Evolutionary conservation across 2,329 filamentous ascomycete genomes (phyloP).

Genomic region (Aspergillus tamarii): DNA sequence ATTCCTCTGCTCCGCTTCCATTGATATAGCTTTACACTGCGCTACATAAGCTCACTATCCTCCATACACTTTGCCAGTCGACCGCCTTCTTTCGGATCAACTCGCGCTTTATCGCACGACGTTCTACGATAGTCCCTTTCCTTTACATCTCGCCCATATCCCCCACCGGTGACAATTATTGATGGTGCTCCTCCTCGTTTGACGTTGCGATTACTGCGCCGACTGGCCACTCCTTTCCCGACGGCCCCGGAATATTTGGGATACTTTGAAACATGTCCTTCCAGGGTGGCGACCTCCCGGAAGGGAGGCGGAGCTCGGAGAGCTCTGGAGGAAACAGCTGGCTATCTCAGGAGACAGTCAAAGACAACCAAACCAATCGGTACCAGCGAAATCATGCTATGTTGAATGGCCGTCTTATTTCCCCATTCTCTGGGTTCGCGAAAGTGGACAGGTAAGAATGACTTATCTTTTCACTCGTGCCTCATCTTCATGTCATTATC

Average conservation of each 20-base stretch:
- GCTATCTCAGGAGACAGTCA: constrained; percentile 45
- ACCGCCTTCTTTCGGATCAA: background rate
- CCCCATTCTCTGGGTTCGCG: constrained; percentile 28
- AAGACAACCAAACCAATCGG: constrained; percentile 28
- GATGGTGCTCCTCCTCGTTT: constrained; percentile 23
- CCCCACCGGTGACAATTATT: constrained; percentile 17
- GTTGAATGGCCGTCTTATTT: constrained; percentile 31
- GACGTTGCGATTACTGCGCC: constrained; percentile 13
- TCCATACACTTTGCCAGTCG: background rate
- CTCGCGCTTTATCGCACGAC: constrained; percentile 5
- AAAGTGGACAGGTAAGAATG: constrained; percentile 38
- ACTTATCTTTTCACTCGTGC: background rate
- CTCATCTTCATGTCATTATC: background rate
- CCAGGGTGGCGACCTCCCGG: constrained; percentile 35
- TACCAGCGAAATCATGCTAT: constrained; percentile 25
- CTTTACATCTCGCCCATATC: background rate
- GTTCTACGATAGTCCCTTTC: background rate
- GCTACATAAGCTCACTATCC: background rate
- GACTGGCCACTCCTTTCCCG: constrained; percentile 27
- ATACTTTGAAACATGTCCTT: constrained; percentile 35
- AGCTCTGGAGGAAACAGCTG: constrained; percentile 44
- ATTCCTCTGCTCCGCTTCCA: background rate
- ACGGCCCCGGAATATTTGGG: constrained; percentile 21
- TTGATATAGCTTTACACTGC: constrained; percentile 8
- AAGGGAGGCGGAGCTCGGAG: constrained; percentile 45